Evolutionary conservation across 345 rosid species (phyloP).

Genomic region (Trapa incisa): DNA sequence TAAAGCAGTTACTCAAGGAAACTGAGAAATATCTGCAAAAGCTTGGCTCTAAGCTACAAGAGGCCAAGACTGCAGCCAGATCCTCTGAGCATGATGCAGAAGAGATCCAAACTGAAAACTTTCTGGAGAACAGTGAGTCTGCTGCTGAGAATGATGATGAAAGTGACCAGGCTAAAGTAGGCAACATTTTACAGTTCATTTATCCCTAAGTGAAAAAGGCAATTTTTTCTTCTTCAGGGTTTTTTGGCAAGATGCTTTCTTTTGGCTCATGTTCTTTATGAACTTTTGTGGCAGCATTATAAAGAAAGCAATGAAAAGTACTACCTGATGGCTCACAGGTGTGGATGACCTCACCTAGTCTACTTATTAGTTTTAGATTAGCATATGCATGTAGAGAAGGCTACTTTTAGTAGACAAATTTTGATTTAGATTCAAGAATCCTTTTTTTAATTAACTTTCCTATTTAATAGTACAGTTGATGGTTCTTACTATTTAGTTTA

Average conservation of each 20-base stretch:
- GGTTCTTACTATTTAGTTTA: not conserved
- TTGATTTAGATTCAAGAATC: too few relatives aligned
- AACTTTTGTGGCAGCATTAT: constrained; percentile 53
- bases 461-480: too few relatives aligned
- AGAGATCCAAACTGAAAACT: constrained; percentile 29
- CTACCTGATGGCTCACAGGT: constrained; percentile 97
- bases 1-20: constrained; percentile 74
- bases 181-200: constrained; percentile 5
- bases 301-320: constrained; percentile 93
- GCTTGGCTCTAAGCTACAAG: constrained; percentile 74
- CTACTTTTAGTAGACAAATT: too few relatives aligned
- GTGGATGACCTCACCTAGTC: not conserved
- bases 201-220: not conserved
- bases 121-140: constrained; percentile 48
- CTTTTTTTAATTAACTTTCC: too few relatives aligned
- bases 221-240: not conserved
- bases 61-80: constrained; percentile 46
- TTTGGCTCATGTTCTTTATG: constrained; percentile 6
- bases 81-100: constrained; percentile 54
- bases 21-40: constrained; percentile 88
- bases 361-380: not conserved
- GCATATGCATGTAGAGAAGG: not conserved
- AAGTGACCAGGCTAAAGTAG: constrained; percentile 82
- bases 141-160: constrained; percentile 69
- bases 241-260: not conserved